Conservation (phyloP, 805 yeast genomes). For the Candida incommunis region DNA sequence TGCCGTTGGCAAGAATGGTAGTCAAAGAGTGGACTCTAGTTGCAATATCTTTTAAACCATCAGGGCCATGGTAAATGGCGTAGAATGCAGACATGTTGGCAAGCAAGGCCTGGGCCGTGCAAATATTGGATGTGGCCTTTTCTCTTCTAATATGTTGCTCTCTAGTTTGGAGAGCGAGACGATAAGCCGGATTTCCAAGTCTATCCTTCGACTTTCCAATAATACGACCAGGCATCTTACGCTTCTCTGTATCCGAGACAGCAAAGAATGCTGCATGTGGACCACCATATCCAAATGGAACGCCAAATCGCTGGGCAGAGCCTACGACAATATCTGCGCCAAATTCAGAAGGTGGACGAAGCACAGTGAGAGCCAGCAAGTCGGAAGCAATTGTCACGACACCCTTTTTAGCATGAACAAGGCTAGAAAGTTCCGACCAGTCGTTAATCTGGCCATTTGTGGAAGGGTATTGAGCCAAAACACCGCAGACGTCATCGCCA, state of each 20-base stretch:
- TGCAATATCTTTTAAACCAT: conserved; percentile 71
- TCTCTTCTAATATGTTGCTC: conserved; percentile 97
- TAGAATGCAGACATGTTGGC: conserved; percentile 95
- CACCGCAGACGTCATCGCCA: conserved; percentile 51
- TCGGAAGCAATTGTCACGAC: conserved; percentile 82
- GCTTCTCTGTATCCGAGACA: conserved; percentile 60
- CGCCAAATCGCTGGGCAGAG: conserved; percentile 90
- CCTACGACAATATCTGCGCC: conserved; percentile 93
- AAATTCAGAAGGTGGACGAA: conserved; percentile 71
- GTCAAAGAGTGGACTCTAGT: conserved; percentile 63
- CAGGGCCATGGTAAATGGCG: conserved; percentile 91
- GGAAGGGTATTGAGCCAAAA: conserved; percentile 78
- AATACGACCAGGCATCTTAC: conserved; percentile 94
- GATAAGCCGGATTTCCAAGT: conserved; percentile 73
- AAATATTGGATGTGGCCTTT: conserved; percentile 93
- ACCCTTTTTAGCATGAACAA: conserved; percentile 60
- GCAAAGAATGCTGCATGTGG: conserved; percentile 98
- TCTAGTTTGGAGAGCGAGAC: conserved; percentile 93
- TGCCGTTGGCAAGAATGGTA: conserved; percentile 47
- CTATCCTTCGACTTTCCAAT: conserved; percentile 90
- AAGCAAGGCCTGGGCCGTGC: conserved; percentile 93
- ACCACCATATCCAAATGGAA: conserved; percentile 96
- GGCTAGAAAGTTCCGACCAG: conserved; percentile 42
- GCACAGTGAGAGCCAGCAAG: conserved; percentile 70
- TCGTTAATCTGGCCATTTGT: conserved; percentile 61